These are phyloP conservation scores for Setomelanomma holmii DNA, from an alignment of 2,329 filamentous ascomycete genomes.

Conservation along the genomic window DNA sequence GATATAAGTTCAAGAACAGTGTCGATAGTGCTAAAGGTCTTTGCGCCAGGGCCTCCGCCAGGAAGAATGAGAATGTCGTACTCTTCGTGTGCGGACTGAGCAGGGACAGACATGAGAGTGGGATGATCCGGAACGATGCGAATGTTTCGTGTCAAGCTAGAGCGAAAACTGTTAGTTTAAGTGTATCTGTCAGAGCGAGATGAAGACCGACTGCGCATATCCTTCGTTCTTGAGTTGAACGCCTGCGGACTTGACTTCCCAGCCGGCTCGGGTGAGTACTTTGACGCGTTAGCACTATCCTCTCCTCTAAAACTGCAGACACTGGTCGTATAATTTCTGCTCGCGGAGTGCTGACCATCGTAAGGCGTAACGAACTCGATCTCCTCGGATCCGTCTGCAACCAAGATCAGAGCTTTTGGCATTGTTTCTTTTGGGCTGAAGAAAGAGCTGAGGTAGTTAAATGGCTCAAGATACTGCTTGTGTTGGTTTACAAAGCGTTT, in stretches of 20 bases:
- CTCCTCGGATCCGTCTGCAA: constrained; percentile 51
- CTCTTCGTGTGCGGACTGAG: constrained; percentile 17
- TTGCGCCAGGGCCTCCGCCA: constrained; percentile 47
- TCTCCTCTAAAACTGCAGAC: not conserved
- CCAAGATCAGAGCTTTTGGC: constrained; percentile 47
- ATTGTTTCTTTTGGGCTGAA: constrained; percentile 16
- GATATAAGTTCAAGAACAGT: constrained; percentile 38
- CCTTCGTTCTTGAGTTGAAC: constrained; percentile 42
- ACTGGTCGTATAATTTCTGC: not conserved
- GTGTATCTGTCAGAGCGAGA: not conserved
- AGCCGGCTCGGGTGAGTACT: constrained; percentile 50
- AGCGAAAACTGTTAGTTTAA: not conserved
- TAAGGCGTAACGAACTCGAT: constrained; percentile 52
- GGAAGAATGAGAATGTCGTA: constrained; percentile 49
- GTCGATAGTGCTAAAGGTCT: constrained; percentile 37
- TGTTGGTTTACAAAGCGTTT: not conserved
- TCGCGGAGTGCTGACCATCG: constrained; percentile 37
- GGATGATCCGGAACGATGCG: constrained; percentile 45
- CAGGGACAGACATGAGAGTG: constrained; percentile 24
- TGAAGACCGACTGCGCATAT: constrained; percentile 36
- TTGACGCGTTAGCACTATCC: constrained; percentile 1
- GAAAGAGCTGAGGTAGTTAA: not conserved
- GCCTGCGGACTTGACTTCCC: constrained; percentile 46
- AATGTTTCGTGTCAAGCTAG: constrained; percentile 47
- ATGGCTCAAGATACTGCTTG: no score